phyloP scores from a whole-genome alignment of 2,329 filamentous ascomycete species.

The Cladobotryum protrusum region DNA sequence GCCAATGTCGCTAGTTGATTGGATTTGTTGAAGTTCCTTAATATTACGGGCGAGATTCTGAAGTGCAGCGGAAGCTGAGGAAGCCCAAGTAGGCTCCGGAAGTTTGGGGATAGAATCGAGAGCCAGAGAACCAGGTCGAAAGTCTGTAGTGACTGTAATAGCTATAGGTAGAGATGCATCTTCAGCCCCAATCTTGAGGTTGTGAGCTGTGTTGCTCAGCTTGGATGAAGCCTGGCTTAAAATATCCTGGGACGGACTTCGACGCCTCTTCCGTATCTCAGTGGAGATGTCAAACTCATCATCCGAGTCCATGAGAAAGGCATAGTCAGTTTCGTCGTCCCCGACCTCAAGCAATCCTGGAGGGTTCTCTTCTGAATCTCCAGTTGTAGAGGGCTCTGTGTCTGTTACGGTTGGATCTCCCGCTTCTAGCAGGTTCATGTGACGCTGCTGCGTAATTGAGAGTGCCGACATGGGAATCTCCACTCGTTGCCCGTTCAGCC shows the following conservation, averaged over 20 bases:
- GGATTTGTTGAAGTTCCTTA: constrained; percentile 55
- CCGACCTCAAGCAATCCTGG: constrained; percentile 3
- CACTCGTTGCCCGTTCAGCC: background rate
- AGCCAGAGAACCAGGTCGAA: constrained; percentile 62
- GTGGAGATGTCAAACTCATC: constrained; percentile 8
- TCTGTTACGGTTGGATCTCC: no score
- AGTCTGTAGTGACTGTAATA: constrained; percentile 33
- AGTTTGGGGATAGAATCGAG: constrained; percentile 57
- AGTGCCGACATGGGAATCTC: constrained; percentile 24
- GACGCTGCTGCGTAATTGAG: background rate
- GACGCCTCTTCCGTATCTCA: background rate
- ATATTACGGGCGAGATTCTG: constrained; percentile 44
- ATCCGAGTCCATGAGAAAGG: constrained; percentile 20
- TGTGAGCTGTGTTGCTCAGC: constrained; percentile 11
- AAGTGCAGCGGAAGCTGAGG: constrained; percentile 22
- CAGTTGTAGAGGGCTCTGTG: background rate
- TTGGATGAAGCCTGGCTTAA: constrained; percentile 1
- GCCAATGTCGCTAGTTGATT: constrained; percentile 52
- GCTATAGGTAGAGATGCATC: background rate
- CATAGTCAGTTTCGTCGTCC: constrained; percentile 13
- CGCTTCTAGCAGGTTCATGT: background rate
- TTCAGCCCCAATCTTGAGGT: background rate
- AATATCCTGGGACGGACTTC: constrained; percentile 3
- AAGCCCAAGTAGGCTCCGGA: constrained; percentile 26
- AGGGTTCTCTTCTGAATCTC: background rate